phyloP scores from a whole-genome alignment of 73 alveolate genomes.

The Paramecium biaurelia region DNA sequence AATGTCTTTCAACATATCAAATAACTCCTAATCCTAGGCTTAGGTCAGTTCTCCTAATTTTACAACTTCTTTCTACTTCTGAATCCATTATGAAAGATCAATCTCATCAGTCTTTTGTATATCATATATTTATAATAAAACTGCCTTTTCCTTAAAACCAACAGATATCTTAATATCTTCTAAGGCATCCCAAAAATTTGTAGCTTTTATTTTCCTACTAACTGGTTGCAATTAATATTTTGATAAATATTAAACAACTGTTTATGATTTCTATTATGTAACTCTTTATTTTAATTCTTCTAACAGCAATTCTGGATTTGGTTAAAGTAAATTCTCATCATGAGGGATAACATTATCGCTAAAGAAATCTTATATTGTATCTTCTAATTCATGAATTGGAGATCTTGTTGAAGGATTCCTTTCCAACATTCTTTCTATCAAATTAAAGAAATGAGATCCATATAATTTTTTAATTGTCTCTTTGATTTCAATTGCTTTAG shows the following conservation, averaged over 20 bases:
- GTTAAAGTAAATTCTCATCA: not conserved
- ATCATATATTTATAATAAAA: not conserved
- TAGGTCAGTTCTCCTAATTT: not conserved
- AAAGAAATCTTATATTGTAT: not conserved
- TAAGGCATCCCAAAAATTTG: constrained; percentile 9
- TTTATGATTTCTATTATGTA: not conserved
- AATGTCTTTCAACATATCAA: not conserved
- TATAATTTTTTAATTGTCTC: not conserved
- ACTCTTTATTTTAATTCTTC: not conserved
- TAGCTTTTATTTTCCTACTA: constrained; percentile 27
- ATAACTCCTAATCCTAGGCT: not conserved
- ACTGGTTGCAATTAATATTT: not conserved
- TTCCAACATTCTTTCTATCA: constrained; percentile 2
- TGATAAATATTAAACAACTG: not conserved
- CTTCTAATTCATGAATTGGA: not conserved
- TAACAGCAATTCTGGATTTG: not conserved
- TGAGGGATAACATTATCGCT: not conserved
- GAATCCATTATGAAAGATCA: not conserved
- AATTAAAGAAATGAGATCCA: not conserved
- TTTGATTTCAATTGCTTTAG: constrained; percentile 15
- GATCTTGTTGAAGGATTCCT: not conserved
- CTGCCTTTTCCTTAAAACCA: not conserved
- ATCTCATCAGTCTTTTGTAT: not conserved
- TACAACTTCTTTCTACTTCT: not conserved
- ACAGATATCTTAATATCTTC: constrained; percentile 1